phyloP scores from a whole-genome alignment of 192 early-diverging fungal species.

The Podila verticillata region DNA sequence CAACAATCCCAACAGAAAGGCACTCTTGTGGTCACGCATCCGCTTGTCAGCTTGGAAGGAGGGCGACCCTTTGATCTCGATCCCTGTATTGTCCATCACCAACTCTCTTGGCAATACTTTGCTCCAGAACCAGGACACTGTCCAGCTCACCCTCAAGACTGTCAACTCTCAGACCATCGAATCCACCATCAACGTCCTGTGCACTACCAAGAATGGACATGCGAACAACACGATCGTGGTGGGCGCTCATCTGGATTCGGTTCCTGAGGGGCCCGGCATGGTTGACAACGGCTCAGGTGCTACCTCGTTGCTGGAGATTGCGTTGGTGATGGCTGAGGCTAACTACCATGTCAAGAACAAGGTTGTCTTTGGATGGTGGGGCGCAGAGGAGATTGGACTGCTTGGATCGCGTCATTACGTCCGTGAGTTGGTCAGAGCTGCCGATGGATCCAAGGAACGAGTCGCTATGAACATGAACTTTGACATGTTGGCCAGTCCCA shows the following conservation, averaged over 20 bases:
- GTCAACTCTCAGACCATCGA: constrained; percentile 60
- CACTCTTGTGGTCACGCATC: constrained; percentile 61
- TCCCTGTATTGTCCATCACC: constrained; percentile 68
- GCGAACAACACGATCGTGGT: constrained; percentile 62
- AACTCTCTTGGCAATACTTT: constrained; percentile 65
- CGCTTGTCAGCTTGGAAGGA: constrained; percentile 70
- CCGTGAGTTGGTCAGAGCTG: constrained; percentile 52
- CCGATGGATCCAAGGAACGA: constrained; percentile 48
- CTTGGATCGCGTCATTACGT: constrained; percentile 72
- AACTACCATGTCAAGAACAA: constrained; percentile 61
- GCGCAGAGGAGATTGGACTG: constrained; percentile 77
- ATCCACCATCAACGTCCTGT: constrained; percentile 72
- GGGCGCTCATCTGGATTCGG: constrained; percentile 76
- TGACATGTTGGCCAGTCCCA: constrained; percentile 80
- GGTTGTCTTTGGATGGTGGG: constrained; percentile 79
- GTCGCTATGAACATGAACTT: constrained; percentile 74
- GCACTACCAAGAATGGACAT: constrained; percentile 58
- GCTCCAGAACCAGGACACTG: constrained; percentile 26
- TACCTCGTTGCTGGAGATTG: constrained; percentile 66
- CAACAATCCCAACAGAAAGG: constrained; percentile 53
- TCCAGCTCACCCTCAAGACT: constrained; percentile 56
- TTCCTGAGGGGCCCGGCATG: constrained; percentile 74
- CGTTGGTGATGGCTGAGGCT: constrained; percentile 58
- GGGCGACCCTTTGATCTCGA: constrained; percentile 67
- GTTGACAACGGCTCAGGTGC: constrained; percentile 78